Base-by-base conservation (phyloP, 108 stramenopile species). In the Fragilariopsis cylindrus region DNA sequence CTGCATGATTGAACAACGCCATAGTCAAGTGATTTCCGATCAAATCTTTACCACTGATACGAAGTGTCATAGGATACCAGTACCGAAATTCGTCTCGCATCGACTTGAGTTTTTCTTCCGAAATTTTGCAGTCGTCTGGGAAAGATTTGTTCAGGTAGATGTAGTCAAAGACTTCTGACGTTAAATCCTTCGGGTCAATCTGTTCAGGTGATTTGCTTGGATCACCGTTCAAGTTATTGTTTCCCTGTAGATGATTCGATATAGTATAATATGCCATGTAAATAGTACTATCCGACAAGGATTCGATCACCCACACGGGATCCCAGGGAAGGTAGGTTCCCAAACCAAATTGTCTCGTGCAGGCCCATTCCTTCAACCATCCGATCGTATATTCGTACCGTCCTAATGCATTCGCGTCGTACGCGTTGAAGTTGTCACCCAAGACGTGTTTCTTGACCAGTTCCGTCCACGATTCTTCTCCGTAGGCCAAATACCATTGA, bases 201-300 rank as follows among this genome's bases (percentile, higher is more conserved):
- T 91, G 87, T 18, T 73, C 75, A 9, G 98, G 96, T 39, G 88
- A 88, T 72, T 82, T 88, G 9, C 84, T 72, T 39, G 82, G 56
- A 7, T 89, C 85, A 15, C 98, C 98, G 65, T 94, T 90, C 72
- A 97, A 78, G 89, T 97, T 97, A 84, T 88, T 82, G 42, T 80
- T 78, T 60, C 96, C 92, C 75, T 99, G 98, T 63, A 99, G 78
- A 46, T 92, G 76, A 77, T 98, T 93, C 15, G 96, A 90, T 75
- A 99, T 94, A 3, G 98, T 96, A 81, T 99, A 99, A 80, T 95
- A 99, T 12, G 98, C 91, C 98, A 99, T 99, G 90, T 99, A 98
- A 69, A 99, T 98, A 48, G 98, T 99, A 75, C 91, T 92, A 84
- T 99, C 98, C 53, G 94, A 95, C 53, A 98, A 84, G 75, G 92